These are phyloP conservation scores for Coemansia sp. DNA, from an alignment of 192 early-diverging fungal genomes.

Conservation along the genomic window DNA sequence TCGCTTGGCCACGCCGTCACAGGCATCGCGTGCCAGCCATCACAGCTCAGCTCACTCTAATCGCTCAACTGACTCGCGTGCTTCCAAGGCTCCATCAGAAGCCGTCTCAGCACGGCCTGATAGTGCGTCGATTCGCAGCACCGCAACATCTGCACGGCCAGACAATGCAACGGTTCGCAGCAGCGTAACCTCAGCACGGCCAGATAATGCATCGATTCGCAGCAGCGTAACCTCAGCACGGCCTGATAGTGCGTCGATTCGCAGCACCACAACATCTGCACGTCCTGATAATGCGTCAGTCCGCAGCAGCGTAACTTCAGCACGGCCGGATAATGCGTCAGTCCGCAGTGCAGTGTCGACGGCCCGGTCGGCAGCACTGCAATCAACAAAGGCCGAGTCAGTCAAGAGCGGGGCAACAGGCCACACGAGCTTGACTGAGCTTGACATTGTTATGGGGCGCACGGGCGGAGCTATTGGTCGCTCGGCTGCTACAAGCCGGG, in stretches of 20 bases:
- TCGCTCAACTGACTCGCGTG: neutral
- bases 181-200: neutral
- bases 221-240: neutral
- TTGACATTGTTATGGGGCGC: conserved; percentile 53
- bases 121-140: too few species aligned
- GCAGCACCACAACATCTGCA: neutral
- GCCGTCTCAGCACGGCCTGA: too few species aligned
- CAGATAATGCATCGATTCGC: conserved; percentile 1
- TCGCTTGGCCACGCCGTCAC: conserved; percentile 24
- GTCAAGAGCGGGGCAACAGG: neutral
- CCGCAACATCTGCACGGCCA: neutral
- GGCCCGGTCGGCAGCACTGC: neutral
- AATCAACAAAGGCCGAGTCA: neutral
- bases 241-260: too few species aligned
- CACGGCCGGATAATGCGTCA: neutral
- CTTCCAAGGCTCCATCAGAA: neutral
- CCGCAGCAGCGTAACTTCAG: neutral
- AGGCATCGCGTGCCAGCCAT: conserved; percentile 9
- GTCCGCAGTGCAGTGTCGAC: conserved; percentile 4
- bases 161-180: conserved; percentile 1
- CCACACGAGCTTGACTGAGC: conserved; percentile 44
- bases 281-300: neutral
- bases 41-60: conserved; percentile 8
- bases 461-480: conserved; percentile 29
- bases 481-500: conserved; percentile 17